phyloP scores from a whole-genome alignment of 352 stramenopile genomes.

The Blastocystis sp. region DNA sequence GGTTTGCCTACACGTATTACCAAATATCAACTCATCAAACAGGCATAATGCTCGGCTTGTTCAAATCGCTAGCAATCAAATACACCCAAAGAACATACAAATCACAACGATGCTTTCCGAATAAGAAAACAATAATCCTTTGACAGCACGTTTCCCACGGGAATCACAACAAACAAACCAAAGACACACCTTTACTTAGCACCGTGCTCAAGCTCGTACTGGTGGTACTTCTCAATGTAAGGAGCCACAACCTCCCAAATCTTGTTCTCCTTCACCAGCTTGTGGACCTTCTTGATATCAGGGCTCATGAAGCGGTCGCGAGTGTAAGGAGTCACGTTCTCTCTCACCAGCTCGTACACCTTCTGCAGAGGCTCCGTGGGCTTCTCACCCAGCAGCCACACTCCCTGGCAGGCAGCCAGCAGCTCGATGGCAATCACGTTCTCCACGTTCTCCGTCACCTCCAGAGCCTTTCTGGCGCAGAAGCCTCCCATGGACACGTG shows the following conservation, averaged over 20 bases:
- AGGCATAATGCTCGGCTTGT: no score
- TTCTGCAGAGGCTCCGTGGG: constrained; percentile 71
- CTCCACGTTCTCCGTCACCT: constrained; percentile 73
- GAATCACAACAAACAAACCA: constrained; percentile 5
- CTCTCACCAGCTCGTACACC: constrained; percentile 68
- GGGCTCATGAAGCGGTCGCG: constrained; percentile 75
- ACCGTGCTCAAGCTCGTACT: constrained; percentile 43
- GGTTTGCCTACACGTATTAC: no score
- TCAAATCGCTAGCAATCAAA: no score
- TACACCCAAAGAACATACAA: no score
- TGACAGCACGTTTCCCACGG: no score
- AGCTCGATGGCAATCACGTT: constrained; percentile 76
- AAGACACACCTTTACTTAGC: constrained; percentile 6
- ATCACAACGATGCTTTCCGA: no score
- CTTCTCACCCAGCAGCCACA: constrained; percentile 72
- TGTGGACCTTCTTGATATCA: constrained; percentile 73
- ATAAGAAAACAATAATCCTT: no score
- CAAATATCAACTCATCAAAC: no score
- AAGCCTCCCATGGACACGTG: constrained; percentile 78
- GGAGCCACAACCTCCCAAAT: constrained; percentile 66
- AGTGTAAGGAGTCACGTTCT: constrained; percentile 62
- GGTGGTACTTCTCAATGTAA: constrained; percentile 58
- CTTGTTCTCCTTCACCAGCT: constrained; percentile 68
- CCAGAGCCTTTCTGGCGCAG: constrained; percentile 71
- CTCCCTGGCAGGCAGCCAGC: constrained; percentile 72